Evolutionary conservation across 352 stramenopile genomes (phyloP), one percentile per base, ranked within the genome.

Genomic region (Elongisporangium undulatum): DNA sequence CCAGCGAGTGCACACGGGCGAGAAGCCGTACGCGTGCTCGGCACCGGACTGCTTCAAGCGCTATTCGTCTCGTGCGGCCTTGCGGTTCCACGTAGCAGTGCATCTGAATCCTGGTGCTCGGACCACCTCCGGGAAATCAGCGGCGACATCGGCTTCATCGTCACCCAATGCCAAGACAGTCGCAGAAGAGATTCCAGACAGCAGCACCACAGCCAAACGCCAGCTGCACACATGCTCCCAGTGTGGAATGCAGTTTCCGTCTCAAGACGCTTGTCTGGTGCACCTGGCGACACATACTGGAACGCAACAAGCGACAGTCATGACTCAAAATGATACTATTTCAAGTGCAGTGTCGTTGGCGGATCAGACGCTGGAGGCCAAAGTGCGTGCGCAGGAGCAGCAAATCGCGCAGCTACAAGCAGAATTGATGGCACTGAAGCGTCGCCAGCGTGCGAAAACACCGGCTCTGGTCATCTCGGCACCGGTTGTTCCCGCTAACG

Each of bases 1-100:
- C 58, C 71, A 74, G 61, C 79, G 82, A 41, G 80, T 90, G 24
- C 83, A 92, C 59, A 88, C 79, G 26, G 79, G 82, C 10, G 82
- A 91, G 67, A 87, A 89, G 50, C 79, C 79, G 20, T 92, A 89
- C 56, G 61, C 61, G 26, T 93, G 83, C 34, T 38, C 53, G 15
- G 49, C 65, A 12, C 39, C 39, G 3, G 63, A 56, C 9, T 76
- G 68, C 22, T 49, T 54, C 41, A 73, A 74, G 52, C 55, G 68
- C 39, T 62, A 89, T 58, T 77, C 79, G 38, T 89, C 79, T 10
- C 77, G 79, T 53, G 71, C 77, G 24, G 79, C 79, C 39, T 74
- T 89, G 58, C 77, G 79, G 2, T 84, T 89, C 53, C 79, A 89
- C 58, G 61, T 73, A 16, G 34, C 34, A 45, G 34, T 45, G 34